phyloP scores from a whole-genome alignment of 225 moss, liverwort and hornwort species.

The Physcomitrium patens region DNA sequence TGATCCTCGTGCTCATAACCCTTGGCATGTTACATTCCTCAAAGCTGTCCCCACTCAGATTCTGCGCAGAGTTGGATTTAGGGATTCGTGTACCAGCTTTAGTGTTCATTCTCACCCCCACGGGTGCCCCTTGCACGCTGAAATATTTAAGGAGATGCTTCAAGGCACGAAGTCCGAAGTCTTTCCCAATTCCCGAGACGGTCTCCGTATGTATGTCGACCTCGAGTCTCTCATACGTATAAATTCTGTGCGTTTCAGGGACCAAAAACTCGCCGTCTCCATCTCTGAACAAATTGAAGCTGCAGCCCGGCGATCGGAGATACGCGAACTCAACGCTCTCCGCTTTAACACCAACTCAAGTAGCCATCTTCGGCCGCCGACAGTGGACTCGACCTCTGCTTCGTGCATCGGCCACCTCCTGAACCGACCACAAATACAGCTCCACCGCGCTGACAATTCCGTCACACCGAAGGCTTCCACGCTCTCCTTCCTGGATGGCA shows the following conservation, averaged over 20 bases:
- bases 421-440: conserved; percentile 22
- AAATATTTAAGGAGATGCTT: conserved; percentile 13
- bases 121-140: conserved; percentile 20
- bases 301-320: conserved; percentile 52
- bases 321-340: conserved; percentile 38
- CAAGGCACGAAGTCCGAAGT: conserved; percentile 41
- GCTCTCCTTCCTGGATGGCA: conserved; percentile 54
- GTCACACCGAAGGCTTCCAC: conserved; percentile 59
- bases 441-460: conserved; percentile 42
- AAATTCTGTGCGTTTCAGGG: conserved; percentile 9
- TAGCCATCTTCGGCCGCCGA: conserved; percentile 40
- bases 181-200: conserved; percentile 36
- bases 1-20: conserved; percentile 18
- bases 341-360: conserved; percentile 28
- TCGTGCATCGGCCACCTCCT: conserved; percentile 46
- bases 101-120: conserved; percentile 30
- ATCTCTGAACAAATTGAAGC: conserved; percentile 60
- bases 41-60: conserved; percentile 33
- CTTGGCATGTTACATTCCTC: conserved; percentile 23
- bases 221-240: no score
- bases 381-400: conserved; percentile 54
- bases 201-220: neutral
- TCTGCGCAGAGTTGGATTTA: conserved; percentile 29
- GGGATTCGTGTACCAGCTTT: conserved; percentile 33
- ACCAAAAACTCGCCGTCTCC: conserved; percentile 46